phyloP scores from a whole-genome alignment of 2,329 filamentous ascomycete genomes.

The Aspergillus clavatus region DNA sequence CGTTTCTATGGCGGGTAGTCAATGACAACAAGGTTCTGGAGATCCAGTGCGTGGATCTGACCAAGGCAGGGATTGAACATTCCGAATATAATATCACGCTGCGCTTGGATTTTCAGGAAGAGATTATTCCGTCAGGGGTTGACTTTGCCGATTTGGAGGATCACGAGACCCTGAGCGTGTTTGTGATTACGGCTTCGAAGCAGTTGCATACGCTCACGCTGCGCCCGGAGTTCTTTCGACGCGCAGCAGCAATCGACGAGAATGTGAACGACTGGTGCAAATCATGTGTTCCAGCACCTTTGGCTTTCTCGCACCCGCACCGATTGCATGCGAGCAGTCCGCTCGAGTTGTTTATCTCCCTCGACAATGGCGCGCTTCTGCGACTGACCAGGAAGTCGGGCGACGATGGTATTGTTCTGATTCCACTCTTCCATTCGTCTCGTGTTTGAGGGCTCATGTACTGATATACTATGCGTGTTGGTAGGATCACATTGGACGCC shows the following conservation, averaged over 20 bases:
- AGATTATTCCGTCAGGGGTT: conserved; percentile 72
- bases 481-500: conserved; percentile 42
- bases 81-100: conserved; percentile 69
- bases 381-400: conserved; percentile 61
- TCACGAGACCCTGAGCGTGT: conserved; percentile 71
- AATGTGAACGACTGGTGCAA: conserved; percentile 74
- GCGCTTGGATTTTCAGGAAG: conserved; percentile 68
- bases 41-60: conserved; percentile 76
- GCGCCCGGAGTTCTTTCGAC: conserved; percentile 74
- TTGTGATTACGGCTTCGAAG: conserved; percentile 72
- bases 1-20: conserved; percentile 85
- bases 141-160: conserved; percentile 75
- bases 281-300: conserved; percentile 64
- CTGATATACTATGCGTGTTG: conserved; percentile 7
- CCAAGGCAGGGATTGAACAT: conserved; percentile 58
- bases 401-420: conserved; percentile 43
- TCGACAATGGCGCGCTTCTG: conserved; percentile 48
- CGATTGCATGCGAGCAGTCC: conserved; percentile 70
- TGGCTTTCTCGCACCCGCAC: conserved; percentile 75
- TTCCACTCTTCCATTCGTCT: background rate
- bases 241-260: conserved; percentile 63
- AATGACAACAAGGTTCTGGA: conserved; percentile 76
- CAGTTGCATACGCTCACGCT: conserved; percentile 81
- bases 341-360: conserved; percentile 70
- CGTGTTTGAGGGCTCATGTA: conserved; percentile 1